A percentile compares a stretch with the other conserved stretches of the same genome.
These are phyloP conservation scores for Vitis hybrid DNA, from an alignment of 177 flowering plant genomes.

Conservation along the genomic window DNA sequence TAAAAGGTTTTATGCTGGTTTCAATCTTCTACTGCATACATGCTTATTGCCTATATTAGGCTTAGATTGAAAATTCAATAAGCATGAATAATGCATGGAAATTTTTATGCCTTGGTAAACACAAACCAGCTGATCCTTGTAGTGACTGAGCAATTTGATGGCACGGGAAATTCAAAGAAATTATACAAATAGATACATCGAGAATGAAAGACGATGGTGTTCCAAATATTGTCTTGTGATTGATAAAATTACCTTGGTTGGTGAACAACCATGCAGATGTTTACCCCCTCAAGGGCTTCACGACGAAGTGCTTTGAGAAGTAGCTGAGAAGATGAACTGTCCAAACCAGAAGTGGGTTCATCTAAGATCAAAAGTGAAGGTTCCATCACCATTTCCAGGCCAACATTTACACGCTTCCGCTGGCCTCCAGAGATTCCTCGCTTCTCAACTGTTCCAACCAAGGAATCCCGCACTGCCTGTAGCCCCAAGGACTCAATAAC, in stretches of 20 bases:
- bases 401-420: constrained; percentile 89
- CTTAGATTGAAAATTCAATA: not conserved
- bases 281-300: constrained; percentile 89
- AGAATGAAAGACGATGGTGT: not conserved
- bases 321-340: constrained; percentile 81
- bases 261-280: constrained; percentile 85
- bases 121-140: too few species aligned
- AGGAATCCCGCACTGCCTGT: constrained; percentile 62
- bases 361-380: constrained; percentile 84
- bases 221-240: not conserved
- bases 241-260: constrained; percentile 68
- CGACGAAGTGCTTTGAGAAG: constrained; percentile 83
- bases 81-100: not conserved
- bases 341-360: constrained; percentile 93
- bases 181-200: not conserved
- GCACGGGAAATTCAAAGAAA: not conserved
- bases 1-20: not conserved
- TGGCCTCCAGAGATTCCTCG: constrained; percentile 96
- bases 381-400: constrained; percentile 91
- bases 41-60: not conserved
- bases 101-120: not conserved
- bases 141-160: not conserved
- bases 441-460: constrained; percentile 92
- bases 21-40: not conserved
- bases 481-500: constrained; percentile 81